Evolutionary conservation across 2,329 filamentous ascomycete species (phyloP), one percentile per base, ranked within the genome.

Genomic region (Reticulascus tulasneorum): DNA sequence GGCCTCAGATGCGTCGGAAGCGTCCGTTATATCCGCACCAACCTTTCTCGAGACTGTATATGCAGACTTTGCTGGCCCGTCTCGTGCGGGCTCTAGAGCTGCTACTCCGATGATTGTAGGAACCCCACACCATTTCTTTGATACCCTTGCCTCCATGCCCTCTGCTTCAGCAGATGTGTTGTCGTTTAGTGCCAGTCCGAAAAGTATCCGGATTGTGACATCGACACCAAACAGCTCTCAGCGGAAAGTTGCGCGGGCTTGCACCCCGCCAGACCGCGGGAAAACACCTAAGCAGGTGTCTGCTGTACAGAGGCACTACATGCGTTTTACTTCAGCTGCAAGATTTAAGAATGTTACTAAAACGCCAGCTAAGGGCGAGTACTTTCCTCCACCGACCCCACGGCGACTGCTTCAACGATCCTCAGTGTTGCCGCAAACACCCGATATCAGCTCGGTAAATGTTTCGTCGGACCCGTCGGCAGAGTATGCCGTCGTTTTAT

Each of bases 401-500:
- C 79, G 72, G 54, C 72, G 80, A 47, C 73, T 80, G 32, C 71
- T 86, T 6, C 81, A 82, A 28, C 76, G 83, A 45, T 77, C 84
- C 1, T 84, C 81, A n/a, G 69, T 72, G 3, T 67, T 93, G 6
- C 86, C 90, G 2, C 79, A 84, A 39, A 66, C 72, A 6, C 91
- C 91, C 8, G 81, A 89, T 45, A 78, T 95, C 34, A 79, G 80
- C 59, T 71, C 81, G 33, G 68, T 94, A 27, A 66, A 73, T 5
- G 71, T 94, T 1, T 71, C 78, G 1, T 69, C 79, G 30, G 84
- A 90, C 44, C 69, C 72, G 1, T 75, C 75, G 15, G 78, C 83
- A 36, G 87, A 95, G 49, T 96, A 96, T 50, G 84, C 85, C 5
- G 80, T 98, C 35, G 69, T 98, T 9, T 74, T 98, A 16, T 95